Conservation (phyloP, 2,329 filamentous ascomycete species). For the Cladosporium austrohemisphaericum region DNA sequence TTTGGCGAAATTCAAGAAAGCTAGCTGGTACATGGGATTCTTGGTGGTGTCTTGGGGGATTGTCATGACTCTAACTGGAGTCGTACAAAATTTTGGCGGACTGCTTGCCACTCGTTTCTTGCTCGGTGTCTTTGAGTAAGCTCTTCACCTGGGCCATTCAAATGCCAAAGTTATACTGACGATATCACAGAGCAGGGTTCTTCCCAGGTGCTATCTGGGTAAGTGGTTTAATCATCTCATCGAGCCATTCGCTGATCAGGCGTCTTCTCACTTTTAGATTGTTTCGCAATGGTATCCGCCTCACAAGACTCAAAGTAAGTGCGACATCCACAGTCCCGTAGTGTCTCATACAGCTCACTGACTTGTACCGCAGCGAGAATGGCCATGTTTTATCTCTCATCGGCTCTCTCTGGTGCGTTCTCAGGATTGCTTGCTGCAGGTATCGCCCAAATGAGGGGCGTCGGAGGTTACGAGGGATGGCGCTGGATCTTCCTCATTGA, state of each 20-base stretch:
- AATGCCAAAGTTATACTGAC: no score
- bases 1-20: slow-evolving; percentile 44
- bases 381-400: slow-evolving; percentile 23
- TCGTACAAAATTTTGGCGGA: slow-evolving; percentile 29
- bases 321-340: no score
- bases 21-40: slow-evolving; percentile 37
- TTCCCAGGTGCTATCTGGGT: slow-evolving; percentile 14
- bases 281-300: slow-evolving; percentile 23
- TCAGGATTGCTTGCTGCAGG: slow-evolving; percentile 25
- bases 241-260: no score
- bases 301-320: slow-evolving; percentile 20
- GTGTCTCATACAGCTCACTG: no score
- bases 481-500: slow-evolving; percentile 42
- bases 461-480: slow-evolving; percentile 32
- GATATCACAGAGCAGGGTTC: slow-evolving; percentile 12
- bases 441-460: slow-evolving; percentile 36
- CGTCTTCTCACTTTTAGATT: no score
- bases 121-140: slow-evolving; percentile 20
- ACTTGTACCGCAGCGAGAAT: no score
- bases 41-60: slow-evolving; percentile 32
- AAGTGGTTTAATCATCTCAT: no score
- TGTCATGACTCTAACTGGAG: slow-evolving; percentile 30
- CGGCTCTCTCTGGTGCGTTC: slow-evolving; percentile 23
- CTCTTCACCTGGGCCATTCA: not conserved
- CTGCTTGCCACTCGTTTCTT: slow-evolving; percentile 27